phyloP scores from a whole-genome alignment of 805 yeast genomes.

The Candida palmyrensis region DNA sequence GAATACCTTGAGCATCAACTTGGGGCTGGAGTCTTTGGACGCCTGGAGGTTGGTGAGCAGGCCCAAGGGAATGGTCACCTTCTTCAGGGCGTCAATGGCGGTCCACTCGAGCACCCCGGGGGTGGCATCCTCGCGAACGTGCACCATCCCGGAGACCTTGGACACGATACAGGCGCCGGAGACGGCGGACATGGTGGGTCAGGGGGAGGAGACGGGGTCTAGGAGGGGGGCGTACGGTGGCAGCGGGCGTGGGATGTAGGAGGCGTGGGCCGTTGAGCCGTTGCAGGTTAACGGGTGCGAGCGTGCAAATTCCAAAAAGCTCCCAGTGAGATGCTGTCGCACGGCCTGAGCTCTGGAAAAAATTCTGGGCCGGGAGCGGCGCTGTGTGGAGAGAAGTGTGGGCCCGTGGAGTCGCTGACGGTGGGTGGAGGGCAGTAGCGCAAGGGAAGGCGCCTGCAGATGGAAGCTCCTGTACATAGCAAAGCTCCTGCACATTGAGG shows the following conservation, averaged over 20 bases:
- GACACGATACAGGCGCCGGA: slow-evolving; percentile 38
- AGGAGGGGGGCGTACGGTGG: neutral
- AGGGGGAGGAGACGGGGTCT: neutral
- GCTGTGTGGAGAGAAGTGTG: too few relatives aligned
- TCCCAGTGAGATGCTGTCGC: too few relatives aligned
- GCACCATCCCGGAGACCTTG: slow-evolving; percentile 36
- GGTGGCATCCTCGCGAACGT: slow-evolving; percentile 36
- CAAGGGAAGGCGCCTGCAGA: too few relatives aligned
- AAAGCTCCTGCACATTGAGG: too few relatives aligned
- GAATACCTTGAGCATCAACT: slow-evolving; percentile 59
- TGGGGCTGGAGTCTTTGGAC: slow-evolving; percentile 60
- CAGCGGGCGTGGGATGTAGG: neutral
- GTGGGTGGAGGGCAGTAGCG: too few relatives aligned
- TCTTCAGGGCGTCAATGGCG: slow-evolving; percentile 35
- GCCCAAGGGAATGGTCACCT: slow-evolving; percentile 30
- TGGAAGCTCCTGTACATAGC: too few relatives aligned
- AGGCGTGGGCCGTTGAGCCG: neutral
- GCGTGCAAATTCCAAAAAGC: too few relatives aligned
- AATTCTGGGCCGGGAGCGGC: too few relatives aligned
- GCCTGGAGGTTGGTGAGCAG: slow-evolving; percentile 52
- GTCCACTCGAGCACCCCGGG: slow-evolving; percentile 40
- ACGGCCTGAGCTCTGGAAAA: too few relatives aligned
- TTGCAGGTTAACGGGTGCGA: too few relatives aligned
- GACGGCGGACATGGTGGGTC: slow-evolving; percentile 17
- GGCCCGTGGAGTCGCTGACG: too few relatives aligned